Percentiles rank a stretch among this genome's conserved stretches.
phyloP scores from a whole-genome alignment of 345 rosid species.

The Physaria fendleri region DNA sequence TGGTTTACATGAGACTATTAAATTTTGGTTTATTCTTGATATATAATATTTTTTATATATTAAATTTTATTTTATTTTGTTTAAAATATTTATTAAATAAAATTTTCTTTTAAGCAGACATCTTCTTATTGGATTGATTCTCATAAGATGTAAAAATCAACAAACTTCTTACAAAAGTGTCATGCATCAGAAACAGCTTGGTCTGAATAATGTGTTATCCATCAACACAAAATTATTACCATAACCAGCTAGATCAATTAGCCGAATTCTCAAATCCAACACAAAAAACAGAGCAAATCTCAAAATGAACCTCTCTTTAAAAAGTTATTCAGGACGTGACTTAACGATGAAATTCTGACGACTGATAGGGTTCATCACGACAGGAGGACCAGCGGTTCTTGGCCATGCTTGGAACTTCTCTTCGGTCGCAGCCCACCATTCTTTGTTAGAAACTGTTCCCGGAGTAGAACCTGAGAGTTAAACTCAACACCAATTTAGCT shows the following conservation, averaged over 20 bases:
- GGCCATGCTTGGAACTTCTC: constrained; percentile 95
- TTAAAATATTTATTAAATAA: no score
- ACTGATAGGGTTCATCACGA: constrained; percentile 90
- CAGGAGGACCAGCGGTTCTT: constrained; percentile 87
- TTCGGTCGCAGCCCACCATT: constrained; percentile 80
- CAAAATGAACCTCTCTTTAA: neutral
- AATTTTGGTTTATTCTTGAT: no score
- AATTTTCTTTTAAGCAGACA: no score
- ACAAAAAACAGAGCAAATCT: constrained; percentile 1
- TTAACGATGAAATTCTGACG: constrained; percentile 91
- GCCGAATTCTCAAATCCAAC: constrained; percentile 13
- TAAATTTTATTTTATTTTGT: no score
- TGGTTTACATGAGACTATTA: no score
- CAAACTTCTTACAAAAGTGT: constrained; percentile 5
- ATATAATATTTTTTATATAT: no score
- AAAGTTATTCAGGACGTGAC: constrained; percentile 32
- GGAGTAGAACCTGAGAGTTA: constrained; percentile 52
- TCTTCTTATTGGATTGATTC: neutral
- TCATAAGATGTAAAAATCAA: constrained; percentile 18
- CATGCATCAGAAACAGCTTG: neutral
- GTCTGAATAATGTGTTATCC: constrained; percentile 14
- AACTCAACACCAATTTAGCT: neutral
- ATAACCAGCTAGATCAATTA: constrained; percentile 11
- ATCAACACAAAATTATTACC: constrained; percentile 17
- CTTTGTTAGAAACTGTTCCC: constrained; percentile 53